phyloP scores from a whole-genome alignment of 768 basidiomycete species.

The Solioccasus polychromus region DNA sequence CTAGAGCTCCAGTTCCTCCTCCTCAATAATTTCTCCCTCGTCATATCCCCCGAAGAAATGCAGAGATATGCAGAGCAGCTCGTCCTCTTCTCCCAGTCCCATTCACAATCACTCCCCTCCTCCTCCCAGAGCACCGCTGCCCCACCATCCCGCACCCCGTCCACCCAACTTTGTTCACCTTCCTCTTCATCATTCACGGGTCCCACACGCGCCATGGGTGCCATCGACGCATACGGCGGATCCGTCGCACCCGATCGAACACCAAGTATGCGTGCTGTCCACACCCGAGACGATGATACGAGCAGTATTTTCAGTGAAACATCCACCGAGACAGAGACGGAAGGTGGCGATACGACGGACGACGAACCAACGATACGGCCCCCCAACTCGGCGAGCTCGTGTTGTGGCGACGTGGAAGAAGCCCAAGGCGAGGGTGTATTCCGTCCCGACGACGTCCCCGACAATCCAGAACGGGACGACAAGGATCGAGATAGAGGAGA shows the following conservation, averaged over 20 bases:
- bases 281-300: slow-evolving; percentile 28
- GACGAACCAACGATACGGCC: slow-evolving; percentile 82
- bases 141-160: slow-evolving; percentile 19
- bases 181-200: slow-evolving; percentile 22
- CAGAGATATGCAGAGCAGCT: slow-evolving; percentile 93
- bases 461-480: slow-evolving; percentile 18
- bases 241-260: slow-evolving; percentile 34
- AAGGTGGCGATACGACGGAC: slow-evolving; percentile 62
- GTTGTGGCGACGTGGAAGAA: slow-evolving; percentile 38
- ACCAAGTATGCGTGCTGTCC: slow-evolving; percentile 23
- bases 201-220: slow-evolving; percentile 50
- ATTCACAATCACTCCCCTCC: slow-evolving; percentile 36
- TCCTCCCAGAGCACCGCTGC: slow-evolving; percentile 21
- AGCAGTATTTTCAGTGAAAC: slow-evolving; percentile 38
- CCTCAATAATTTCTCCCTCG: slow-evolving; percentile 90
- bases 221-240: slow-evolving; percentile 52
- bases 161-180: slow-evolving; percentile 18
- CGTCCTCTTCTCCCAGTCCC: slow-evolving; percentile 59
- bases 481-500: slow-evolving; percentile 30
- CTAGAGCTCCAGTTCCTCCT: slow-evolving; percentile 97
- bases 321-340: slow-evolving; percentile 49
- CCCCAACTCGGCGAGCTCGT: slow-evolving; percentile 38
- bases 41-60: slow-evolving; percentile 88
- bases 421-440: slow-evolving; percentile 30
- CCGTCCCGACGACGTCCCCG: slow-evolving; percentile 12